Evolutionary conservation across 495 filamentous ascomycete species (phyloP).

Genomic region (Penicillium fimorum): DNA sequence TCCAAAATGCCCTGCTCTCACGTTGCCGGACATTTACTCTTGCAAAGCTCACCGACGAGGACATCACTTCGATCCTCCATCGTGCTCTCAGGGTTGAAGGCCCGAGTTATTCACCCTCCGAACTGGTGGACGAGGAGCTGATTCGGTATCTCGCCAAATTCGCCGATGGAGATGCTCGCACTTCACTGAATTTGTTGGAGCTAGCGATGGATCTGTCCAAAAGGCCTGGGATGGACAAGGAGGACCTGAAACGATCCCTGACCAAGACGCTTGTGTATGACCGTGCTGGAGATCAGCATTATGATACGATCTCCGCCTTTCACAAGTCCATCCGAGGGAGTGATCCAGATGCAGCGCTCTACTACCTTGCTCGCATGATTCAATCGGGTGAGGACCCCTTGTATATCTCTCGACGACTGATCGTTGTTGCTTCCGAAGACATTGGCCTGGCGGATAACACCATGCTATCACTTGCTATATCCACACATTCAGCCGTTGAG

Average conservation of each 20-base stretch:
- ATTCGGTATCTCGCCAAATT: conserved; percentile 79
- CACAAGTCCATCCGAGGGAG: conserved; percentile 92
- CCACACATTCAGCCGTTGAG: conserved; percentile 79
- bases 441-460: conserved; percentile 88
- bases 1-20: conserved; percentile 83
- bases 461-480: conserved; percentile 79
- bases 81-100: conserved; percentile 69
- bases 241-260: conserved; percentile 71
- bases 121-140: conserved; percentile 73
- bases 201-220: conserved; percentile 68
- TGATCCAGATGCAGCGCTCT: conserved; percentile 81
- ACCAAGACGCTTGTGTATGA: conserved; percentile 95
- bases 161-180: conserved; percentile 87
- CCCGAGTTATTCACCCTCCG: conserved; percentile 49
- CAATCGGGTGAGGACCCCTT: conserved; percentile 91
- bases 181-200: conserved; percentile 88
- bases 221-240: conserved; percentile 52
- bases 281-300: conserved; percentile 91
- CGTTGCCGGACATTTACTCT: conserved; percentile 90
- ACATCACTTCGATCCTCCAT: conserved; percentile 68
- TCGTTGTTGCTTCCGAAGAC: conserved; percentile 89
- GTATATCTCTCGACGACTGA: conserved; percentile 85
- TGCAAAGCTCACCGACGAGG: conserved; percentile 64
- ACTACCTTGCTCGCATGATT: conserved; percentile 96
- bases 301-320: conserved; percentile 91